Conservation (phyloP, 164 flowering plant species). For the Umbilicus rupestris region DNA sequence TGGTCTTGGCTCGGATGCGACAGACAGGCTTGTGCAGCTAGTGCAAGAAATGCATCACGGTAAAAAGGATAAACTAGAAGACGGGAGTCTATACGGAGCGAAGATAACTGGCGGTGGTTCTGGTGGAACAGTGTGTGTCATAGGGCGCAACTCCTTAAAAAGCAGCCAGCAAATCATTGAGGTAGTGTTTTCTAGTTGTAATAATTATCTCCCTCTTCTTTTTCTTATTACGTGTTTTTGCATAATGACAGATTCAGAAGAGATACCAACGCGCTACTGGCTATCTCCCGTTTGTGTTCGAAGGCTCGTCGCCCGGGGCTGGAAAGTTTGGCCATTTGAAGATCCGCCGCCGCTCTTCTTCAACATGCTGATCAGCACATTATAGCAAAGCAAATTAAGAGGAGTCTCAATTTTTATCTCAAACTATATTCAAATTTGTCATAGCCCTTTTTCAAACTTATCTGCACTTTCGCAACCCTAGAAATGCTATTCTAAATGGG, state of each 20-base stretch:
- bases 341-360: constrained; percentile 43
- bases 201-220: not conserved
- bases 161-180: constrained; percentile 82
- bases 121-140: constrained; percentile 87
- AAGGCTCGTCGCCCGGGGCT: constrained; percentile 98
- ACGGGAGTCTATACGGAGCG: constrained; percentile 81
- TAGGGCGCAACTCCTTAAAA: constrained; percentile 60
- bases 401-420: too few species aligned
- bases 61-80: constrained; percentile 40
- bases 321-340: constrained; percentile 81
- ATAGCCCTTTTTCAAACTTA: too few species aligned
- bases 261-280: constrained; percentile 80
- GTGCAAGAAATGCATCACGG: constrained; percentile 87
- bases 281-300: constrained; percentile 64
- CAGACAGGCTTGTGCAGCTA: constrained; percentile 77
- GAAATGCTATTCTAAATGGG: too few species aligned
- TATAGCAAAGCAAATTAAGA: too few species aligned
- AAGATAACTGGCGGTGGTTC: constrained; percentile 98
- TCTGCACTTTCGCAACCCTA: too few species aligned
- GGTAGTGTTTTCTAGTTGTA: constrained; percentile 25
- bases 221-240: not conserved
- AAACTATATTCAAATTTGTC: too few species aligned
- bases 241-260: constrained; percentile 63
- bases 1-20: constrained; percentile 94
- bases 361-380: not conserved